Evolutionary conservation across 768 basidiomycete genomes (phyloP).

Genomic region (Crucibulum laeve): DNA sequence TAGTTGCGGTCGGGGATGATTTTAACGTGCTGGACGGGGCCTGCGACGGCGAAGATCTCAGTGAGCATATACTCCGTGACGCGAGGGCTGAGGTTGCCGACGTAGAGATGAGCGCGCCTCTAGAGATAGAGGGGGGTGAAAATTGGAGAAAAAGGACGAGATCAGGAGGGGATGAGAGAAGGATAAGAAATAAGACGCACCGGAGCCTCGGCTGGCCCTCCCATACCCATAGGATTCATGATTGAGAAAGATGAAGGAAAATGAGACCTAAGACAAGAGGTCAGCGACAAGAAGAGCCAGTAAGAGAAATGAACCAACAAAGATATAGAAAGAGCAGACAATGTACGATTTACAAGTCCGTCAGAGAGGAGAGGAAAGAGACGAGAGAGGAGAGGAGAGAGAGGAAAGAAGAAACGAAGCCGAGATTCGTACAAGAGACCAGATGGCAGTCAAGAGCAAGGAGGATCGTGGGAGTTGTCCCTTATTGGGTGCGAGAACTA

Average conservation of each 20-base stretch:
- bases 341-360: slow-evolving; percentile 53
- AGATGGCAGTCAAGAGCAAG: slow-evolving; percentile 46
- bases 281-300: slow-evolving; percentile 6
- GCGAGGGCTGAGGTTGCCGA: slow-evolving; percentile 95
- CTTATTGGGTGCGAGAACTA: not conserved
- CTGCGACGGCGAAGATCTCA: slow-evolving; percentile 95
- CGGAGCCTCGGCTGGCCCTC: slow-evolving; percentile 69
- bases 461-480: slow-evolving; percentile 1
- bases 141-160: slow-evolving; percentile 17
- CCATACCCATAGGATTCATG: slow-evolving; percentile 80
- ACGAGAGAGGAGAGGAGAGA: slow-evolving; percentile 30
- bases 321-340: slow-evolving; percentile 37
- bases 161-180: slow-evolving; percentile 18
- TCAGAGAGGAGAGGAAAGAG: slow-evolving; percentile 49
- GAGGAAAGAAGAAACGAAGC: slow-evolving; percentile 33
- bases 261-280: slow-evolving; percentile 38
- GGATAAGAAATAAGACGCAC: slow-evolving; percentile 38
- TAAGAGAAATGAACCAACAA: slow-evolving; percentile 15
- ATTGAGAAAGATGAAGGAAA: slow-evolving; percentile 52
- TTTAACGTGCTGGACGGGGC: slow-evolving; percentile 97
- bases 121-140: slow-evolving; percentile 10
- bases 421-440: slow-evolving; percentile 37
- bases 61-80: slow-evolving; percentile 99
- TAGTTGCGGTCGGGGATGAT: slow-evolving; percentile 99
- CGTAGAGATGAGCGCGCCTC: slow-evolving; percentile 96